Conservation (phyloP, 306 rosid genomes). For the cucumber (Cucumis sativus) region Cucumber_9930_V3 NC_026657.2:5780501-5781000, state of each 20-base stretch:
- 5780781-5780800: constrained; percentile 75
- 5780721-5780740: neutral
- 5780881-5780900: neutral
- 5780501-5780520: neutral
- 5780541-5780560: neutral
- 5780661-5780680: neutral
- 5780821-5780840: constrained; percentile 16
- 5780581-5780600: neutral
- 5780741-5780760: neutral
- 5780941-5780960: neutral
- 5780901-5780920: neutral
- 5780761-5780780: constrained; percentile 59
- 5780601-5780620: neutral
- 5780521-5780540: neutral
- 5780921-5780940: neutral
- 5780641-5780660: neutral
- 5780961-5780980: neutral
- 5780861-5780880: neutral
- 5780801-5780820: constrained; percentile 85
- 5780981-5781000: neutral
- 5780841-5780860: neutral
- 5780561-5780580: neutral
- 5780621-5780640: neutral
- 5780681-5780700: neutral
- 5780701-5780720: neutral